Percentiles rank a stretch among this genome's conserved stretches.
phyloP scores from a whole-genome alignment of 83 land plant species.

The Thuja plicata region DNA sequence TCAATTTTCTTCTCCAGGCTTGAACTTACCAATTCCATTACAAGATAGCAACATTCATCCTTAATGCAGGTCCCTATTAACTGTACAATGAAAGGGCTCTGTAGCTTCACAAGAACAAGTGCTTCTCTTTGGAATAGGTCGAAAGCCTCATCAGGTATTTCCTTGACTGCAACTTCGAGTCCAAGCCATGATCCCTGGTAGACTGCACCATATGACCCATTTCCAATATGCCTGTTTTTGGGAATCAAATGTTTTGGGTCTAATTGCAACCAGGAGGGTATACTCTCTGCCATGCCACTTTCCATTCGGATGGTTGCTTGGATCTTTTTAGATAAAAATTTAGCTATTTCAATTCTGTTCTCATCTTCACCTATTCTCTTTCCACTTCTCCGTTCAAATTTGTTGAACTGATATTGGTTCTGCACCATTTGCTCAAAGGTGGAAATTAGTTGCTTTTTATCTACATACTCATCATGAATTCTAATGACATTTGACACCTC shows the following conservation, averaged over 20 bases:
- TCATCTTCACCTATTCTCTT: background rate
- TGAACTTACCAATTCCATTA: background rate
- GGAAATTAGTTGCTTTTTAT: background rate
- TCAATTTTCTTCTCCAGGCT: too few relatives aligned
- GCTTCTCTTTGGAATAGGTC: background rate
- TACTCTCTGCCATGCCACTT: background rate
- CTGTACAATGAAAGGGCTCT: background rate
- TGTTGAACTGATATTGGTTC: background rate
- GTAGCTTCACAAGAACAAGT: background rate
- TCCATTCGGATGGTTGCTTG: background rate
- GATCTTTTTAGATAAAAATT: background rate
- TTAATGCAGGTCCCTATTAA: background rate
- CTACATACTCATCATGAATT: conserved; percentile 1
- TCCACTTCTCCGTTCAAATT: background rate
- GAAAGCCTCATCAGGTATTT: background rate
- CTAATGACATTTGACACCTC: background rate
- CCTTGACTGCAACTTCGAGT: background rate
- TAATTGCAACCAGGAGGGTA: background rate
- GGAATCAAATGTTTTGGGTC: background rate
- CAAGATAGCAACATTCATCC: background rate
- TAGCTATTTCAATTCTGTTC: background rate
- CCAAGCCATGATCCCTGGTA: background rate
- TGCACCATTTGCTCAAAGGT: background rate
- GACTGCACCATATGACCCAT: conserved; percentile 1
- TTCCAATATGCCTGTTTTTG: background rate